These are phyloP conservation scores for Blastomyces silverae DNA, from an alignment of 2,329 filamentous ascomycete species.

Conservation along the genomic window DNA sequence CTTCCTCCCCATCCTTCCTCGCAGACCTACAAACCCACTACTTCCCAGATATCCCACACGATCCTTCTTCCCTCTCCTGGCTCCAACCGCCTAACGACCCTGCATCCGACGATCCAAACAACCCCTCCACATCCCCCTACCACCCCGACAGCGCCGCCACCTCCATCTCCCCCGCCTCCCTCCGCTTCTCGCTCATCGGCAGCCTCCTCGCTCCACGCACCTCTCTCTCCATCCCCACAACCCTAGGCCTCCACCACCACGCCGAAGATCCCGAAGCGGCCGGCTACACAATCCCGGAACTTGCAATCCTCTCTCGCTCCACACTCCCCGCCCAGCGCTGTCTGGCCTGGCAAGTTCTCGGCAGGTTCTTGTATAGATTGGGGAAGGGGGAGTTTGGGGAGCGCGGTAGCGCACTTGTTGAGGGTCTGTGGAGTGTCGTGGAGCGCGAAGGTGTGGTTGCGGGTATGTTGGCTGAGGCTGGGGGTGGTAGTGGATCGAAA, in stretches of 20 bases:
- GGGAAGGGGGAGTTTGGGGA: slow-evolving; percentile 65
- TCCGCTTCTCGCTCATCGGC: slow-evolving; percentile 86
- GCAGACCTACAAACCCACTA: slow-evolving; percentile 81
- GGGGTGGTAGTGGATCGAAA: slow-evolving; percentile 38
- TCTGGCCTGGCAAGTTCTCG: slow-evolving; percentile 84
- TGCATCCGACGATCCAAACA: slow-evolving; percentile 48
- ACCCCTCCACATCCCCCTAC: slow-evolving; percentile 60
- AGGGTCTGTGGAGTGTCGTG: slow-evolving; percentile 75
- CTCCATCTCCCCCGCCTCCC: slow-evolving; percentile 56
- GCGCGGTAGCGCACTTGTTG: slow-evolving; percentile 57
- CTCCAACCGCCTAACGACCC: slow-evolving; percentile 57
- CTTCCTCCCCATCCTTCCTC: slow-evolving; percentile 75
- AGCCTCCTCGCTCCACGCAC: slow-evolving; percentile 69
- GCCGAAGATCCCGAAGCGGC: slow-evolving; percentile 86
- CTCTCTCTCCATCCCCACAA: slow-evolving; percentile 66
- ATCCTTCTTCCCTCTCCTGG: slow-evolving; percentile 83
- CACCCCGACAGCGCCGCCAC: slow-evolving; percentile 67
- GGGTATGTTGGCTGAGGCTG: slow-evolving; percentile 68
- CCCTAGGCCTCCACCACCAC: slow-evolving; percentile 85
- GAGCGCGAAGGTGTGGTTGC: slow-evolving; percentile 71
- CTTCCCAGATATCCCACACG: slow-evolving; percentile 79
- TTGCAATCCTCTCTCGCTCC: slow-evolving; percentile 72
- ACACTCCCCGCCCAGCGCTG: slow-evolving; percentile 81
- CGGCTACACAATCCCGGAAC: slow-evolving; percentile 84
- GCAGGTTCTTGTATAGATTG: slow-evolving; percentile 74